phyloP scores from a whole-genome alignment of 371 early-diverging fungal genomes.

The Lichtheimia ramosa region DNA sequence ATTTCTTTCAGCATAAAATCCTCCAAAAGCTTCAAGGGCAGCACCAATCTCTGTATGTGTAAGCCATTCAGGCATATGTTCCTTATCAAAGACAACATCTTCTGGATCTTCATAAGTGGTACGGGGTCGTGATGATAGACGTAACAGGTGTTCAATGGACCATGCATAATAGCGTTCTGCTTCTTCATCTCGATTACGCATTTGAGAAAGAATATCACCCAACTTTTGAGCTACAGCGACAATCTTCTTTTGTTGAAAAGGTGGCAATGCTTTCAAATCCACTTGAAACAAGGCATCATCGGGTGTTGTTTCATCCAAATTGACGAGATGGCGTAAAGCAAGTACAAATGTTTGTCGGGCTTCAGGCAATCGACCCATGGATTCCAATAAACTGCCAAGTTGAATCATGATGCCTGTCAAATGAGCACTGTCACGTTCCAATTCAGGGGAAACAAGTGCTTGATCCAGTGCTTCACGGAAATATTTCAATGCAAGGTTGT shows the following conservation, averaged over 20 bases:
- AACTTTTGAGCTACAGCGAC: conserved; percentile 63
- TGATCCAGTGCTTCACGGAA: conserved; percentile 50
- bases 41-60: conserved; percentile 59
- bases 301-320: conserved; percentile 7
- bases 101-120: conserved; percentile 33
- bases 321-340: conserved; percentile 44
- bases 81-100: conserved; percentile 47
- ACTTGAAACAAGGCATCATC: conserved; percentile 15
- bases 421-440: conserved; percentile 52
- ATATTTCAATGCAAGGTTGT: conserved; percentile 44
- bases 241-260: conserved; percentile 40
- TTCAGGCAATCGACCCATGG: conserved; percentile 48
- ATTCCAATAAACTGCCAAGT: conserved; percentile 51
- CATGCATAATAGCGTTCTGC: conserved; percentile 65
- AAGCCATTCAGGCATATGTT: conserved; percentile 63
- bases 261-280: conserved; percentile 9
- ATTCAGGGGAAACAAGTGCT: conserved; percentile 46
- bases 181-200: conserved; percentile 47
- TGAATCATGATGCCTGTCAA: conserved; percentile 69
- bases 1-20: conserved; percentile 54
- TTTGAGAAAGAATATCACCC: conserved; percentile 50
- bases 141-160: conserved; percentile 60
- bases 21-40: conserved; percentile 58
- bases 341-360: conserved; percentile 52
- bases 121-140: conserved; percentile 23